These are phyloP conservation scores for Eustoma russellianum DNA, from an alignment of 257 asterid species.

Conservation along the genomic window DNA sequence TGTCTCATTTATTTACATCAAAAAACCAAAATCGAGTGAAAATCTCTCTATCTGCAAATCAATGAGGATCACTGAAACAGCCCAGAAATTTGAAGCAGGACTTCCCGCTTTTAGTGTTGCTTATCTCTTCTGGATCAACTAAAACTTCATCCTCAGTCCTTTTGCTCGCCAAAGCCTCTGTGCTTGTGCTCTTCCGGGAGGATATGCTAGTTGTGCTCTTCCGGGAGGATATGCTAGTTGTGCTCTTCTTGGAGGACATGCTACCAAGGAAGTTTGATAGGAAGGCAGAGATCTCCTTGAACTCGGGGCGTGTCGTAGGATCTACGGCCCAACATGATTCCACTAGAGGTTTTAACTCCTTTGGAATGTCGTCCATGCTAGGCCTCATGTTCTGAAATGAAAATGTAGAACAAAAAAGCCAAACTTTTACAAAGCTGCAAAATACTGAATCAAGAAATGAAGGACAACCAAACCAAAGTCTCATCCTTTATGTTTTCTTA, in stretches of 20 bases:
- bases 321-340: slow-evolving; percentile 54
- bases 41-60: background rate
- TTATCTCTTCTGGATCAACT: slow-evolving; percentile 7
- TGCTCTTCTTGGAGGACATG: slow-evolving; percentile 14
- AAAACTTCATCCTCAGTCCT: slow-evolving; percentile 16
- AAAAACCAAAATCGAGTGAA: background rate
- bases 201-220: slow-evolving; percentile 10
- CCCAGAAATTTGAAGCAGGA: slow-evolving; percentile 16
- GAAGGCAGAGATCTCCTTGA: slow-evolving; percentile 32
- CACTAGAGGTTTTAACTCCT: slow-evolving; percentile 32
- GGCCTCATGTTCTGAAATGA: slow-evolving; percentile 49
- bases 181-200: slow-evolving; percentile 10
- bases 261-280: slow-evolving; percentile 23
- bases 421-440: too few species aligned
- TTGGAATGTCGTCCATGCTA: slow-evolving; percentile 41
- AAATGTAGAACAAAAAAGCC: background rate
- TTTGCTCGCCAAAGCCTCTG: slow-evolving; percentile 9
- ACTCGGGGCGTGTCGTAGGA: slow-evolving; percentile 54
- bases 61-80: slow-evolving; percentile 15
- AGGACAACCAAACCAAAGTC: too few species aligned
- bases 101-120: slow-evolving; percentile 14
- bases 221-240: slow-evolving; percentile 9
- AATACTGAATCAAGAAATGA: too few species aligned
- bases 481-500: too few species aligned
- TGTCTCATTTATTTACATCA: slow-evolving; percentile 1